phyloP scores from a whole-genome alignment of 306 rosid genomes.

The Purshia tridentata region DNA sequence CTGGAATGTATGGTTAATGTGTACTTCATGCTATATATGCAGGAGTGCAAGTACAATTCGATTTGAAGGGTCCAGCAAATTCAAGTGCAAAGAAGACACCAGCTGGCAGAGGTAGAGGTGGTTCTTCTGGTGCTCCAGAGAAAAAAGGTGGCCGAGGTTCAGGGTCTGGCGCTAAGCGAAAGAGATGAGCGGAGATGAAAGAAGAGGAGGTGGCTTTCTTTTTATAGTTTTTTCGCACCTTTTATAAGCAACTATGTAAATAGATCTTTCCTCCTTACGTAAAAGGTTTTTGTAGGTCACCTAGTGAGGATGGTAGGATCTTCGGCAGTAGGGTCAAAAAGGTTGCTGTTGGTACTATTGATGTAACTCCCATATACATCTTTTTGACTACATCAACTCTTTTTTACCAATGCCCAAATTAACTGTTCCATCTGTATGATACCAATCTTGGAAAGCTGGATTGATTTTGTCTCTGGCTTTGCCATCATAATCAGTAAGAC shows the following conservation, averaged over 20 bases:
- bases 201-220: not conserved
- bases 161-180: conserved; percentile 69
- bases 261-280: conserved; percentile 9
- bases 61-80: conserved; percentile 66
- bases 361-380: too few species aligned
- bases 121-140: conserved; percentile 49
- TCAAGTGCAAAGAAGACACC: conserved; percentile 60
- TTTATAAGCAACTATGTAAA: conserved; percentile 3
- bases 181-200: conserved; percentile 52
- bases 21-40: conserved; percentile 13
- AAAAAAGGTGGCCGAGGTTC: conserved; percentile 62
- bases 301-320: not conserved
- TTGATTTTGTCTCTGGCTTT: too few species aligned
- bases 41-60: conserved; percentile 76
- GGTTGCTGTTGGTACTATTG: not conserved
- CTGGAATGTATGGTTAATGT: conserved; percentile 6
- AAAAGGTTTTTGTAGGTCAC: conserved; percentile 19
- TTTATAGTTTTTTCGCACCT: not conserved
- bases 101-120: conserved; percentile 67
- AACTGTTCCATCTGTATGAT: too few species aligned
- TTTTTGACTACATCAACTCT: too few species aligned
- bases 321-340: not conserved
- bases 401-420: too few species aligned
- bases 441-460: too few species aligned
- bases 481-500: too few species aligned